These are phyloP conservation scores for Tripidium arundinaceum DNA, from an alignment of 202 grass and related monocot species.

Conservation along the genomic window DNA sequence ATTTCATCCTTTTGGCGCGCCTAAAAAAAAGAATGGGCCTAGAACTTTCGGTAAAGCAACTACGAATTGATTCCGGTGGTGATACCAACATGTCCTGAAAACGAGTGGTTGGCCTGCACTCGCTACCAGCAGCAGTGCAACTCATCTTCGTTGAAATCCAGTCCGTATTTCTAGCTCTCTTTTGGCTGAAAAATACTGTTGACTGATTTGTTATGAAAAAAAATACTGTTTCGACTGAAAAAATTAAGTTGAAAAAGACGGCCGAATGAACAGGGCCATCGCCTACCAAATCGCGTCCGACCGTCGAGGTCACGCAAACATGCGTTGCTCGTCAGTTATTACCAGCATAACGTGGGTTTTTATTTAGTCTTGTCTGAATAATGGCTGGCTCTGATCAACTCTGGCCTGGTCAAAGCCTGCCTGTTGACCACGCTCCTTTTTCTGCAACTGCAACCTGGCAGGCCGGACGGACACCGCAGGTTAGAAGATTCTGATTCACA, in stretches of 20 bases:
- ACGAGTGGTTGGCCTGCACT: background rate
- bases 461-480: background rate
- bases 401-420: slow-evolving; percentile 37
- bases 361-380: background rate
- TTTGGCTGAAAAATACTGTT: too few species aligned
- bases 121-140: background rate
- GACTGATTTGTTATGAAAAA: too few species aligned
- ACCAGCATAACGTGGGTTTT: background rate
- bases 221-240: too few species aligned
- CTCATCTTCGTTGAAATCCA: background rate
- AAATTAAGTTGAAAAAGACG: too few species aligned
- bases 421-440: slow-evolving; percentile 31
- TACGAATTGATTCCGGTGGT: too few species aligned
- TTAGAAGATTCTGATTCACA: too few species aligned
- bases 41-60: too few species aligned
- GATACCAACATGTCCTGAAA: too few species aligned
- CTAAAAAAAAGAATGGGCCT: background rate
- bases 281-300: background rate
- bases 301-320: background rate
- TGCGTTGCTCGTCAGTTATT: background rate
- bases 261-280: background rate
- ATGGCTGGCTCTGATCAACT: background rate
- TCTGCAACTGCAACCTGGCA: slow-evolving; percentile 6
- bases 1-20: background rate
- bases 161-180: background rate